phyloP scores from a whole-genome alignment of 441 rosid genomes.

The Syzygium malaccense region DNA sequence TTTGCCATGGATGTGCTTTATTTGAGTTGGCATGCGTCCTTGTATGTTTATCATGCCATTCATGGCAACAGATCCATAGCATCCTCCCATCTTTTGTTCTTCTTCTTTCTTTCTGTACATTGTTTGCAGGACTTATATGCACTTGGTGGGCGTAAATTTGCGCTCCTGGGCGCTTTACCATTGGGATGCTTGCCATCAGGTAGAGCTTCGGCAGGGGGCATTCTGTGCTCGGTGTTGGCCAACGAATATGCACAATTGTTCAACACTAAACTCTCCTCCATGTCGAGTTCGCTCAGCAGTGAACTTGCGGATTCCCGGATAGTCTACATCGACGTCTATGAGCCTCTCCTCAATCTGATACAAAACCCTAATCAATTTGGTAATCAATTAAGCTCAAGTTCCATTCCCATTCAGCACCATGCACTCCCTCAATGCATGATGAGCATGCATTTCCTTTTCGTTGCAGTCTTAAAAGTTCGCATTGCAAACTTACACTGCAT shows the following conservation, averaged over 20 bases:
- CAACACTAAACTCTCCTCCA: too few relatives aligned
- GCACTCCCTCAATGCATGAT: neutral
- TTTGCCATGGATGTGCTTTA: neutral
- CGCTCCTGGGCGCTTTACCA: slow-evolving; percentile 8
- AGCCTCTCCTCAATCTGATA: slow-evolving; percentile 15
- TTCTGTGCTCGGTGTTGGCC: neutral
- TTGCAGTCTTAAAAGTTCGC: neutral
- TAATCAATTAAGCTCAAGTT: neutral
- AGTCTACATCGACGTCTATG: slow-evolving; percentile 9
- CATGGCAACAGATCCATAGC: neutral
- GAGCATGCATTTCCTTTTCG: neutral
- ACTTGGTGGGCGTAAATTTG: slow-evolving; percentile 18
- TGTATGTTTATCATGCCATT: neutral
- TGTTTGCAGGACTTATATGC: slow-evolving; percentile 12
- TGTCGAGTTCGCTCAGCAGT: too few relatives aligned
- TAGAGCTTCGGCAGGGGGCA: slow-evolving; percentile 2
- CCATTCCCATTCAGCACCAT: neutral
- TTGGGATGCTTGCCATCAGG: slow-evolving; percentile 22
- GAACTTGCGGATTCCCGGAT: slow-evolving; percentile 6
- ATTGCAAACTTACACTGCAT: neutral
- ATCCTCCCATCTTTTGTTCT: neutral
- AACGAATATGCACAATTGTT: slow-evolving; percentile 10
- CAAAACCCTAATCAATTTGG: slow-evolving; percentile 11
- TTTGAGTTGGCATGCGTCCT: neutral
- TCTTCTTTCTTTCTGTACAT: neutral